Percentiles rank a stretch among this genome's conserved stretches.
phyloP scores from a whole-genome alignment of 2,329 filamentous ascomycete genomes.

The Xylaria sp. region DNA sequence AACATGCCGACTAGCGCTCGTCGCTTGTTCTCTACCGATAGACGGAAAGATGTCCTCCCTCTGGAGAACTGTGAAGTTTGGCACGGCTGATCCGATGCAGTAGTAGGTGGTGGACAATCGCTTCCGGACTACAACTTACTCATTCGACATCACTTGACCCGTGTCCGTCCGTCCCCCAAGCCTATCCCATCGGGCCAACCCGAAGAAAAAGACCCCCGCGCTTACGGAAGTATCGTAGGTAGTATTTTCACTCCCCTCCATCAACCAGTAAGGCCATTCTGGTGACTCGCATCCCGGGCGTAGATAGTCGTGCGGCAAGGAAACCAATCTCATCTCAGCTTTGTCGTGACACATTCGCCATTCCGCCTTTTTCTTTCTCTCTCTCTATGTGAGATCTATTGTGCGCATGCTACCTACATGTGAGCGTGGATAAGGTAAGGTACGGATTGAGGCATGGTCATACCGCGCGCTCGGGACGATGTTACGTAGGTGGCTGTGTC shows the following conservation, averaged over 20 bases:
- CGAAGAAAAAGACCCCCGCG: neutral
- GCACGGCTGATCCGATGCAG: constrained; percentile 8
- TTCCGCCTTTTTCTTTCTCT: neutral
- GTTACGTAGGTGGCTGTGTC: neutral
- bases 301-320: neutral
- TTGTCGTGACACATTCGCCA: neutral
- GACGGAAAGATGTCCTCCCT: neutral
- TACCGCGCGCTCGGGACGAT: neutral
- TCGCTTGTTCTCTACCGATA: neutral
- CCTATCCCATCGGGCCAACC: neutral
- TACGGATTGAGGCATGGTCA: neutral
- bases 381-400: neutral
- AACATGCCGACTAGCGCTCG: constrained; percentile 1
- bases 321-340: neutral
- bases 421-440: too few species aligned
- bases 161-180: too few species aligned
- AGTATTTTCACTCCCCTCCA: neutral
- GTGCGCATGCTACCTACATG: too few species aligned
- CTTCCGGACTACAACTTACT: neutral
- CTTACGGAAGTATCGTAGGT: neutral
- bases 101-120: neutral
- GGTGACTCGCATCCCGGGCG: neutral
- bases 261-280: too few species aligned
- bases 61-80: neutral
- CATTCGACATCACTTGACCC: too few species aligned